These are phyloP conservation scores for Vitellaria paradoxa DNA, from an alignment of 179 eudicot species.

Conservation along the genomic window DNA sequence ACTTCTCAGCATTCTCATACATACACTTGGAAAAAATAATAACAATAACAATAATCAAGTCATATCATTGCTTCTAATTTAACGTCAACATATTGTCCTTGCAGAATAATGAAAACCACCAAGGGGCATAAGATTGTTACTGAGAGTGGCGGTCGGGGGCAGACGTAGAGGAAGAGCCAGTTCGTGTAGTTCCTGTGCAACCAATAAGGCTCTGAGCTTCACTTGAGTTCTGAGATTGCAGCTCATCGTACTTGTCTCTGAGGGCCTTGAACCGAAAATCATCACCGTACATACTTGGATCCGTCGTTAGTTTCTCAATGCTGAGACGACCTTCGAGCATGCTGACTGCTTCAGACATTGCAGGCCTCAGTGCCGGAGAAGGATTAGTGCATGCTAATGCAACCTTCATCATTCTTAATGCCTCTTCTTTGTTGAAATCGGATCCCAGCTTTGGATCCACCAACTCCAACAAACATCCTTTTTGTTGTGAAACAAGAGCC, in stretches of 20 bases:
- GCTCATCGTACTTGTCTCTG: not conserved
- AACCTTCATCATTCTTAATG: constrained; percentile 31
- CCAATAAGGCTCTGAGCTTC: no score
- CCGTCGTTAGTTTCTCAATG: constrained; percentile 26
- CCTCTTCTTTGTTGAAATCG: constrained; percentile 38
- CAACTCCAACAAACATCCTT: constrained; percentile 37
- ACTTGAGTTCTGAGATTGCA: no score
- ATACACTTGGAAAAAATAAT: no score
- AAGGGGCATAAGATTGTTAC: no score
- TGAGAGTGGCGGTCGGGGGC: not conserved
- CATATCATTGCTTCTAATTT: no score
- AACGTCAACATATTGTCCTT: no score
- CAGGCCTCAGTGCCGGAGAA: constrained; percentile 46
- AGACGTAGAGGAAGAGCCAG: not conserved
- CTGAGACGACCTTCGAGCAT: constrained; percentile 43
- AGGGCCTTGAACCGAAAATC: constrained; percentile 1
- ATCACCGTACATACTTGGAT: not conserved
- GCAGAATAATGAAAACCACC: no score
- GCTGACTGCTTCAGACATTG: constrained; percentile 42
- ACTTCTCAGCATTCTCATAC: no score
- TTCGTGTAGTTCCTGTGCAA: no score
- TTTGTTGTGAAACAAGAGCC: constrained; percentile 38
- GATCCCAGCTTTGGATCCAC: constrained; percentile 36
- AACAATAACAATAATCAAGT: no score
- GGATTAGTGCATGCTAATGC: constrained; percentile 43